Percentiles rank a stretch among this genome's conserved stretches.
These are phyloP conservation scores for Phytophthora brassicae DNA, from an alignment of 352 stramenopile species.

Conservation along the genomic window DNA sequence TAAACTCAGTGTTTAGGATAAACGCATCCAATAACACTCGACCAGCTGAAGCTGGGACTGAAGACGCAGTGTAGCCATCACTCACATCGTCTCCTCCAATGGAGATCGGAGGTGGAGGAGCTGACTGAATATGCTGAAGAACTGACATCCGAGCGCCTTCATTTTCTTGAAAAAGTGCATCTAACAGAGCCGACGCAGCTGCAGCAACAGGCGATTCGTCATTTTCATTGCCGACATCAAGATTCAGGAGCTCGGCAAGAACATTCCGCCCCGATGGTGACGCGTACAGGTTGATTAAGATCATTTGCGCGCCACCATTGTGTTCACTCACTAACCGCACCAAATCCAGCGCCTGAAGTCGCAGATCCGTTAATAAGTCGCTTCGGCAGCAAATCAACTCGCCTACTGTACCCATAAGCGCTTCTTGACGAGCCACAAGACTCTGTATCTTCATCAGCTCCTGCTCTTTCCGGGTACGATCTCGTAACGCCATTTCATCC, in stretches of 20 bases:
- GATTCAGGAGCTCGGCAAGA: constrained; percentile 53
- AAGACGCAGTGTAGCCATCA: constrained; percentile 18
- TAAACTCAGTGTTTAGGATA: constrained; percentile 47
- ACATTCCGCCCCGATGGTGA: constrained; percentile 46
- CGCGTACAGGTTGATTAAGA: constrained; percentile 64
- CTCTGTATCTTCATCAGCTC: constrained; percentile 63
- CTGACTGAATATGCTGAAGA: constrained; percentile 62
- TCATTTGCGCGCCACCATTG: constrained; percentile 72
- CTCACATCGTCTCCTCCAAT: constrained; percentile 3
- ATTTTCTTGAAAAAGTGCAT: constrained; percentile 64
- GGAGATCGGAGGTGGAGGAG: constrained; percentile 35
- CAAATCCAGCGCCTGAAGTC: constrained; percentile 66
- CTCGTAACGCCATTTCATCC: constrained; percentile 57
- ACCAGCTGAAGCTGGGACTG: constrained; percentile 35
- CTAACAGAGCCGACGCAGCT: constrained; percentile 59
- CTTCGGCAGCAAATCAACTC: constrained; percentile 61
- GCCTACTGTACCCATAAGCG: constrained; percentile 60
- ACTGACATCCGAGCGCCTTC: constrained; percentile 68
- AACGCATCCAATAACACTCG: constrained; percentile 56
- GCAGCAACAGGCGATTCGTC: constrained; percentile 64
- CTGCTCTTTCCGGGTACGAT: constrained; percentile 45
- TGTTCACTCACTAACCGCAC: constrained; percentile 50
- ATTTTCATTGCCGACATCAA: constrained; percentile 51
- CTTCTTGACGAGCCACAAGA: constrained; percentile 53
- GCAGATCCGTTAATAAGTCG: constrained; percentile 51